Base-by-base conservation (phyloP, 495 filamentous ascomycete species). In the Xylaria grammica region DNA sequence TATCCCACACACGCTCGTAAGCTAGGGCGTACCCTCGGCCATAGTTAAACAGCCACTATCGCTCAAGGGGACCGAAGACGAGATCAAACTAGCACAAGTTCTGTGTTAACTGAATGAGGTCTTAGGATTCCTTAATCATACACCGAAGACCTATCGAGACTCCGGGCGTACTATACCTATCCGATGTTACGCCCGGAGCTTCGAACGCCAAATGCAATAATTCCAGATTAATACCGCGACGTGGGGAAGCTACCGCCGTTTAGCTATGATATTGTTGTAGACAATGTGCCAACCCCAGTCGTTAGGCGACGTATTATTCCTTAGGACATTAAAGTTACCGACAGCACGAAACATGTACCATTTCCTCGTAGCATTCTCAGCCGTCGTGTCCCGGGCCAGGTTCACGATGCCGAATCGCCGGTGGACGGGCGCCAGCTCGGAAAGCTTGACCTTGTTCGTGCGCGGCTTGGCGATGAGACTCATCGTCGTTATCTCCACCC, bases 401-500 rank as follows among this genome's bases (percentile, higher is more conserved):
- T 88, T 89, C 29, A 82, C 82, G 55, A 86, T 75, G 19, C 86
- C 82, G 13, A 84, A 68, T 17, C 79, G 66, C 34, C 69, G 58
- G 48, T 68, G 74, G 6, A 66, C 68, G n/a, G 82, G 74, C 46
- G 62, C 65, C 45, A 91, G 73, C 26, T 90, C 87, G 5, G 72
- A 68, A 0, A 88, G 52, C 30, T 67, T 76, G 63, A 87, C 74
- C 11, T 71, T 74, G 60, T 71, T 81, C 22, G 81, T 71, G 46
- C 80, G 78, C 17, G 85, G 84, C 71, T 81, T 81, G 44, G 87
- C 87, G 62, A 85, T 80, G 49, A 89, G 78, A 26, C 86, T 87
- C 80, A 93, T 88, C 15, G 89, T 94, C 19, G 84, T 89, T 44
- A 96, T 76, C 30, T 89, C 87, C 1, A 97, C 69, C 27, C 79